These are phyloP conservation scores for Verticillium zaregamsianum DNA, from an alignment of 2,329 filamentous ascomycete species.

Conservation along the genomic window DNA sequence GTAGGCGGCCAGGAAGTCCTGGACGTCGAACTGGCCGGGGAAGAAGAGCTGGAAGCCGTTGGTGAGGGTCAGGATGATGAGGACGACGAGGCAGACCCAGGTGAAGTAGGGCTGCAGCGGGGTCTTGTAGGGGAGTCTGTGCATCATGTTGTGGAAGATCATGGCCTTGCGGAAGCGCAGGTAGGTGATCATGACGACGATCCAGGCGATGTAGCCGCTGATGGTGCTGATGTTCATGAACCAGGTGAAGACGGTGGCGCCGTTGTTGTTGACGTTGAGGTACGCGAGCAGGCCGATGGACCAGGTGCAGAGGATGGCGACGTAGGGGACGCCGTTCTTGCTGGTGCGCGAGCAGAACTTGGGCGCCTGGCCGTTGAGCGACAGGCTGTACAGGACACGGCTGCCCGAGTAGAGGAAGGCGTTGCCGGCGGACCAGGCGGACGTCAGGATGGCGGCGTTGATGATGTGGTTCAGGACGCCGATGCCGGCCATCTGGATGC, in stretches of 20 bases:
- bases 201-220: slow-evolving; percentile 57
- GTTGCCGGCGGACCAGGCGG: slow-evolving; percentile 59
- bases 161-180: slow-evolving; percentile 57
- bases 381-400: slow-evolving; percentile 66
- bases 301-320: slow-evolving; percentile 49
- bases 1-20: slow-evolving; percentile 62
- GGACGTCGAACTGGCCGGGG: slow-evolving; percentile 56
- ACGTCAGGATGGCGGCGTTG: slow-evolving; percentile 64
- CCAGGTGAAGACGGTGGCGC: slow-evolving; percentile 64
- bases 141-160: slow-evolving; percentile 43
- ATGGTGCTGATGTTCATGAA: slow-evolving; percentile 67
- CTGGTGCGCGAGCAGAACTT: slow-evolving; percentile 55
- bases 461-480: slow-evolving; percentile 59
- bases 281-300: slow-evolving; percentile 63
- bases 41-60: slow-evolving; percentile 77
- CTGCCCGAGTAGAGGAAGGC: slow-evolving; percentile 63
- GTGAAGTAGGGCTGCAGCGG: slow-evolving; percentile 59
- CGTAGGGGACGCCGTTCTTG: slow-evolving; percentile 56
- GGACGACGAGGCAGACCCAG: slow-evolving; percentile 52
- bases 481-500: slow-evolving; percentile 64
- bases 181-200: slow-evolving; percentile 54
- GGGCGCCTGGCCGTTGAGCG: slow-evolving; percentile 63
- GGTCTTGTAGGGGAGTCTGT: slow-evolving; percentile 48
- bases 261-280: slow-evolving; percentile 61
- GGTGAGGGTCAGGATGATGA: slow-evolving; percentile 62